Percentiles rank a stretch among this genome's conserved stretches.
These are phyloP conservation scores for Pelagophyceae sp. DNA, from an alignment of 352 stramenopile genomes.

Conservation along the genomic window DNA sequence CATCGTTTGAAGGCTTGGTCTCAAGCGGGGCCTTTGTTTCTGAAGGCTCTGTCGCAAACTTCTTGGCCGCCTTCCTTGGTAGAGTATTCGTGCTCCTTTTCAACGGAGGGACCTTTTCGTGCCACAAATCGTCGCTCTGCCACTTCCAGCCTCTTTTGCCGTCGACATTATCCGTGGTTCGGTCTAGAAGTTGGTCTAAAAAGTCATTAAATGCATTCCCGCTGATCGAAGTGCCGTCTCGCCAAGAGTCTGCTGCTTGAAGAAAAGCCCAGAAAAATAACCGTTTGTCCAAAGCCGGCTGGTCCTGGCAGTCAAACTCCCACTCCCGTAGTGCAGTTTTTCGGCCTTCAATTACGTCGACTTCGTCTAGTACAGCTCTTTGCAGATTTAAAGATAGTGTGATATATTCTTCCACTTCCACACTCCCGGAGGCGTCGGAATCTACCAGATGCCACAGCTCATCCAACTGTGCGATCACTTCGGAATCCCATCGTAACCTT, in stretches of 20 bases:
- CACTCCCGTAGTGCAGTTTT: background rate
- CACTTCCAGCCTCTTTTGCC: background rate
- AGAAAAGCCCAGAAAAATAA: conserved; percentile 11
- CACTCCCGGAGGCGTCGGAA: background rate
- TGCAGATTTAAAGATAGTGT: background rate
- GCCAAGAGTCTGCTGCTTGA: conserved; percentile 8
- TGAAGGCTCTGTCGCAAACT: background rate
- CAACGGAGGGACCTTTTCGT: background rate
- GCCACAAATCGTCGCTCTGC: background rate
- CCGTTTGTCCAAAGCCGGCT: background rate
- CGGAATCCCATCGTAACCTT: background rate
- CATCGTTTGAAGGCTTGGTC: background rate
- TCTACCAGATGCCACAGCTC: conserved; percentile 4
- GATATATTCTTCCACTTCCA: background rate
- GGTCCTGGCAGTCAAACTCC: conserved; percentile 1
- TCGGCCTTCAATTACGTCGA: background rate
- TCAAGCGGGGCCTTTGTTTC: background rate
- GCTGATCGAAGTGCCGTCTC: background rate
- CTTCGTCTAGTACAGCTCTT: background rate
- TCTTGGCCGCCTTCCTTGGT: background rate
- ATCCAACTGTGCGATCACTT: background rate
- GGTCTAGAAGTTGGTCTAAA: background rate
- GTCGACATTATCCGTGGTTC: background rate
- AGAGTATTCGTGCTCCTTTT: no score
- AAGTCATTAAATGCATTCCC: background rate